phyloP scores from a whole-genome alignment of 2,329 filamentous ascomycete genomes.

The Colletotrichum graminicola region DNA sequence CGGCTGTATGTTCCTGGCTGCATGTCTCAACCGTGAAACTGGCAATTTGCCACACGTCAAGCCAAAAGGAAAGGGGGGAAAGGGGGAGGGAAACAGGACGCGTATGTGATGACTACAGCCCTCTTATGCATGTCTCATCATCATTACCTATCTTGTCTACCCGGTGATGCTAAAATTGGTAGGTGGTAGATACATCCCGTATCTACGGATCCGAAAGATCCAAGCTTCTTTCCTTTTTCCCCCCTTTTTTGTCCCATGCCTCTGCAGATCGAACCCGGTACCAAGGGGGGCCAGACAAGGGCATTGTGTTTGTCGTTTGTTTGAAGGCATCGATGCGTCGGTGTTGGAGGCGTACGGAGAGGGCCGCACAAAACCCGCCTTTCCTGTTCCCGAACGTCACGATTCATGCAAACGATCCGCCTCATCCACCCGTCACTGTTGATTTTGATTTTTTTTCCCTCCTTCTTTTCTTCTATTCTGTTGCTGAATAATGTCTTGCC shows the following conservation, averaged over 20 bases:
- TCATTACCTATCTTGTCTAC: neutral
- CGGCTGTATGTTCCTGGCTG: neutral
- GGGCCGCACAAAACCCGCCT: neutral
- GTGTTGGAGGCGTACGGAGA: neutral
- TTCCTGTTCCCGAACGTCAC: conserved; percentile 6
- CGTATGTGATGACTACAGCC: neutral
- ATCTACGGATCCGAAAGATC: neutral
- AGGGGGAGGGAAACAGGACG: neutral
- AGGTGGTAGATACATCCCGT: neutral
- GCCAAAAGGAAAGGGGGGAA: neutral
- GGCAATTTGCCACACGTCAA: conserved; percentile 35
- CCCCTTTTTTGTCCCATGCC: neutral
- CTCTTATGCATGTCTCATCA: neutral
- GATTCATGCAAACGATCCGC: conserved; percentile 20
- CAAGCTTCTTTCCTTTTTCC: neutral
- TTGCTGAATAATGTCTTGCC: neutral
- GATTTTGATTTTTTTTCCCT: neutral
- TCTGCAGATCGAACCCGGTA: neutral
- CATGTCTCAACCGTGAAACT: conserved; percentile 7
- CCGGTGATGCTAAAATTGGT: neutral
- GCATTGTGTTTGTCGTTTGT: neutral
- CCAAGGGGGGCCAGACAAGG: too few relatives aligned
- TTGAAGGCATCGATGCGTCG: conserved; percentile 2
- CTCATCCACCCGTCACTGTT: conserved; percentile 8
- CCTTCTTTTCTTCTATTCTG: neutral